Percentiles rank a stretch among this genome's conserved stretches.
Conservation (phyloP, 768 basidiomycete genomes). For the Russula brevipes region DNA sequence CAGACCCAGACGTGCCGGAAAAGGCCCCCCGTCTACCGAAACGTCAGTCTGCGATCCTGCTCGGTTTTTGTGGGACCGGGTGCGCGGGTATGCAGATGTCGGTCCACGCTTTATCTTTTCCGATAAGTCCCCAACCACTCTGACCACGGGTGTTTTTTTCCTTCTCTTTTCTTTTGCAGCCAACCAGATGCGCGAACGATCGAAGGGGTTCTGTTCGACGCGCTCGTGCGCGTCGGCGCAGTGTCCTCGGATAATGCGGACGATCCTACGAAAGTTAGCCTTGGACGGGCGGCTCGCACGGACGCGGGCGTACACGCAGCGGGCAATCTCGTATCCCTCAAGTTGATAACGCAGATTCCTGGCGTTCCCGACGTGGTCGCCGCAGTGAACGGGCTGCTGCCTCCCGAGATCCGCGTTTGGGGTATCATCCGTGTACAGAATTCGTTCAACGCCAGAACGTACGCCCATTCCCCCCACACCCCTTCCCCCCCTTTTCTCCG, state of each 20-base stretch:
- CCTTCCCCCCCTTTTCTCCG: not conserved
- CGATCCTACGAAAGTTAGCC: slow-evolving; percentile 82
- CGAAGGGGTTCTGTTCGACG: slow-evolving; percentile 84
- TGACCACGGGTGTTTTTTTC: not conserved
- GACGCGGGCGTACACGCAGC: slow-evolving; percentile 98
- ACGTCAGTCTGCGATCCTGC: slow-evolving; percentile 72
- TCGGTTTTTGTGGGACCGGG: slow-evolving; percentile 90
- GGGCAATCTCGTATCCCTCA: slow-evolving; percentile 87
- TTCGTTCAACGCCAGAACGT: slow-evolving; percentile 78
- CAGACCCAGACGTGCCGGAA: not conserved
- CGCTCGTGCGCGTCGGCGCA: slow-evolving; percentile 83
- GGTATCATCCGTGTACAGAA: slow-evolving; percentile 73
- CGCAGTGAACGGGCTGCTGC: slow-evolving; percentile 81
- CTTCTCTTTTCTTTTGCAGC: slow-evolving; percentile 34
- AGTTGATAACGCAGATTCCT: slow-evolving; percentile 77
- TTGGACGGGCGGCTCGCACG: slow-evolving; percentile 88
- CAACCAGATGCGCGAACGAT: slow-evolving; percentile 77
- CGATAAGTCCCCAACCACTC: not conserved
- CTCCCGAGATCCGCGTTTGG: slow-evolving; percentile 92
- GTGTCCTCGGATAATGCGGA: slow-evolving; percentile 94
- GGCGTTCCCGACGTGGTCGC: slow-evolving; percentile 63
- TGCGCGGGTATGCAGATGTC: slow-evolving; percentile 97
- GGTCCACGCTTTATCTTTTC: slow-evolving; percentile 32
- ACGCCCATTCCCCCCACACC: slow-evolving; percentile 23
- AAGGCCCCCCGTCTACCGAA: slow-evolving; percentile 70